Conservation (phyloP, 2,329 filamentous ascomycete genomes). For the Aspergillus piperis region DNA sequence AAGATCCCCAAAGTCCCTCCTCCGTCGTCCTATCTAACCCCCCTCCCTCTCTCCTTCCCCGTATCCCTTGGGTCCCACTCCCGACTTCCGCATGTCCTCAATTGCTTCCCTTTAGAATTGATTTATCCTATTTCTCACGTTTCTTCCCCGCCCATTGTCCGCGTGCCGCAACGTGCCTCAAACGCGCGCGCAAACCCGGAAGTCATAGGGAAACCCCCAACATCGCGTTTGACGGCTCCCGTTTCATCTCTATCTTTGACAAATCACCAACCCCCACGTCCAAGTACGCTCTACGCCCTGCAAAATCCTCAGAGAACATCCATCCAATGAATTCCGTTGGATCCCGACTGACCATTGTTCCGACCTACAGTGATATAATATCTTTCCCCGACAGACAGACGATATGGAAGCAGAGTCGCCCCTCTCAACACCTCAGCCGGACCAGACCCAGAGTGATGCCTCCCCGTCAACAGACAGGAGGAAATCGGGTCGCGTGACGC, state of each 20-base stretch:
- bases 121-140: neutral
- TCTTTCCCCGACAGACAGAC: neutral
- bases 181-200: constrained; percentile 19
- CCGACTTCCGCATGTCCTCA: neutral
- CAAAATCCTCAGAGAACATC: neutral
- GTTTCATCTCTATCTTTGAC: constrained; percentile 6
- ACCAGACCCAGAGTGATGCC: constrained; percentile 18
- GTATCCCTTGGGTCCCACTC: constrained; percentile 6
- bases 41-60: constrained; percentile 5
- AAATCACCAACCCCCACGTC: constrained; percentile 16
- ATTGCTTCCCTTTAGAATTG: neutral
- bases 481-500: constrained; percentile 47
- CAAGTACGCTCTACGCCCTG: constrained; percentile 15
- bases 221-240: constrained; percentile 17
- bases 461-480: constrained; percentile 38
- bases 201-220: constrained; percentile 1
- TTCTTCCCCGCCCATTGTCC: neutral
- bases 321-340: neutral
- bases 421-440: constrained; percentile 23
- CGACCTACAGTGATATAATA: constrained; percentile 7
- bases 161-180: constrained; percentile 4
- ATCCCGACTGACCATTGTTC: neutral
- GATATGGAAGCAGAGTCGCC: constrained; percentile 28
- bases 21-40: constrained; percentile 12
- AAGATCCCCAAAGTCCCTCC: neutral